Evolutionary conservation across 202 grass and related monocot species (phyloP), one percentile per base, ranked within the genome.

Genomic region (Schoenoplectus tabernaemontani): DNA sequence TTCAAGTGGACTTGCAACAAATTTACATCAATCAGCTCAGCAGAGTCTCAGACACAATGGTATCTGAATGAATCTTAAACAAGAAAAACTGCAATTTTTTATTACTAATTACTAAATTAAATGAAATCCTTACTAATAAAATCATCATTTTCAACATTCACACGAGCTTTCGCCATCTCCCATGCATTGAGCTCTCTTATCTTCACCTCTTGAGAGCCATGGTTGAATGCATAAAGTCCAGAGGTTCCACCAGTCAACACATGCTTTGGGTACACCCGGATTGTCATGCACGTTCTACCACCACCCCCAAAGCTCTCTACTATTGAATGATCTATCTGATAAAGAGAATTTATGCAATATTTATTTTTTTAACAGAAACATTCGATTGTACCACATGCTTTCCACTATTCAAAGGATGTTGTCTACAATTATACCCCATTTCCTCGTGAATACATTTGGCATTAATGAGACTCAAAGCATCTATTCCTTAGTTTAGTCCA

Each of bases 291-390:
- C n/a, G 68, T 72, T 77, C 83, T 81, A 5, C 90, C 93, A 0
- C 83, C 85, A 0, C 77, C 93, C 2, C 47, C 93, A 51, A 89
- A 96, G 11, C 83, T 96, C 86, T 96, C 93, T 28, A 96, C 81
- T 0, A 93, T 86, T 32, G 93, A 96, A 19, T 91, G 88, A 81
- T 96, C 93, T 22, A 96, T 87, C 93, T 96, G 84, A 10, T 33
- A 13, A 32, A 0, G 12, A 68, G 4, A 23, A 78, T 43, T 62
- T 41, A 86, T 22, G 36, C 15, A 47, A 17, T 46, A 68, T 75
- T 9, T 42, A 33, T 12, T 39, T 23, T 19, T 67, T 39, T 20
- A 67, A 42, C 64, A n/a, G 11, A 42, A 42, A 7, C 19, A 8
- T 42, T 1, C 36, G 42, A 41, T 22, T 1, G 7, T 67, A 39